Evolutionary conservation across 2,329 filamentous ascomycete genomes (phyloP).

Genomic region (Ophiostoma ips): DNA sequence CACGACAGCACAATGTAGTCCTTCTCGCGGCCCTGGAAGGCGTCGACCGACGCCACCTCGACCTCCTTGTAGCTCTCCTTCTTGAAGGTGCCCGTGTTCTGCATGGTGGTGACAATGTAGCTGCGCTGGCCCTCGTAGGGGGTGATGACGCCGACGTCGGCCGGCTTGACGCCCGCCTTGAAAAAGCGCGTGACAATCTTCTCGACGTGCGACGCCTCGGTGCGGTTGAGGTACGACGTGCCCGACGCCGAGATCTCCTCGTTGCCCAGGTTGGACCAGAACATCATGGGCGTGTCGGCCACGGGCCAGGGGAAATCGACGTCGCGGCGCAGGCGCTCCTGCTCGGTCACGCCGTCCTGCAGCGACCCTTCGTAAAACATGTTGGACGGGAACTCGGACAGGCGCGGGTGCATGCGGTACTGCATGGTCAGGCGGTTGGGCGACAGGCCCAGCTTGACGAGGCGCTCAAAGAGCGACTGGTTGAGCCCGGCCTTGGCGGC

Average conservation of each 20-base stretch:
- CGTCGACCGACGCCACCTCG: slow-evolving; percentile 94
- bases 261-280: slow-evolving; percentile 95
- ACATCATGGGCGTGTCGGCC: slow-evolving; percentile 95
- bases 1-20: slow-evolving; percentile 98
- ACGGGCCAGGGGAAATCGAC: slow-evolving; percentile 98
- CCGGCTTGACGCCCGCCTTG: slow-evolving; percentile 91
- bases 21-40: slow-evolving; percentile 97
- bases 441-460: slow-evolving; percentile 79
- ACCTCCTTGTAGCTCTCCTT: slow-evolving; percentile 99
- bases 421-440: slow-evolving; percentile 93
- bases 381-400: slow-evolving; percentile 95
- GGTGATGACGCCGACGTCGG: slow-evolving; percentile 93
- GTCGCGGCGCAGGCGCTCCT: slow-evolving; percentile 76
- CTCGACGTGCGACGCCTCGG: slow-evolving; percentile 92
- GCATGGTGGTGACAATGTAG: slow-evolving; percentile 99
- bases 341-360: slow-evolving; percentile 88
- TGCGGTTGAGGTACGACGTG: slow-evolving; percentile 95
- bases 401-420: slow-evolving; percentile 96
- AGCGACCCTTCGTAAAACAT: slow-evolving; percentile 99
- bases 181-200: slow-evolving; percentile 98
- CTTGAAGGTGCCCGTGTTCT: slow-evolving; percentile 91
- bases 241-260: slow-evolving; percentile 97
- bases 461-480: slow-evolving; percentile 93
- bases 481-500: slow-evolving; percentile 94
- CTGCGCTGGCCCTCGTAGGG: slow-evolving; percentile 97